These are phyloP conservation scores for Cryptococcus sp. DNA, from an alignment of 1,284 basidiomycete species.

Conservation along the genomic window DNA sequence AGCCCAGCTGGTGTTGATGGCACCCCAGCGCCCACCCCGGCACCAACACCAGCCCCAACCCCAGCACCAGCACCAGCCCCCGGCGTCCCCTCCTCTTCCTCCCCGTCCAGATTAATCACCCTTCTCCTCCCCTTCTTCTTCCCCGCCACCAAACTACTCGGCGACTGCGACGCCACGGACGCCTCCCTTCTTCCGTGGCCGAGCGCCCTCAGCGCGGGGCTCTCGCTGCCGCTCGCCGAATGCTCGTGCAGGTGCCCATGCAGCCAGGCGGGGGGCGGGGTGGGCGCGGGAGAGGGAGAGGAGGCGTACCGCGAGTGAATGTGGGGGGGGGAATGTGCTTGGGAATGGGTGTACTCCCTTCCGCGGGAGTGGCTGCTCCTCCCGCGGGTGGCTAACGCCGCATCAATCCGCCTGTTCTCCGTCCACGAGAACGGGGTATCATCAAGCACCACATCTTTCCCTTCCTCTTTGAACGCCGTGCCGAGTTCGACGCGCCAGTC, in stretches of 20 bases:
- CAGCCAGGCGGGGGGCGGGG: no score
- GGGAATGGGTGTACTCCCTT: neutral
- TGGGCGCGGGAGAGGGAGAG: no score
- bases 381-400: conserved; percentile 18
- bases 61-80: neutral
- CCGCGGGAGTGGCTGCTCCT: neutral
- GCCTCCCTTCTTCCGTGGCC: neutral
- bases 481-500: conserved; percentile 74
- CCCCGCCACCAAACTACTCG: neutral
- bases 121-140: conserved; percentile 23
- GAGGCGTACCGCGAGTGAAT: no score
- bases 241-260: no score
- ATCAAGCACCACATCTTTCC: conserved; percentile 68
- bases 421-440: conserved; percentile 69
- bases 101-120: conserved; percentile 30
- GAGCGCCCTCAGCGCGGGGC: no score
- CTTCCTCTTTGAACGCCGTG: conserved; percentile 75
- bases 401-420: conserved; percentile 61
- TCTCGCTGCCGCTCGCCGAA: no score
- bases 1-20: no score
- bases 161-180: neutral
- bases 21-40: conserved; percentile 1
- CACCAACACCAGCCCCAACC: conserved; percentile 8
- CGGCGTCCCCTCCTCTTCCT: neutral
- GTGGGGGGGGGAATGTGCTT: neutral